phyloP scores from a whole-genome alignment of 2,329 filamentous ascomycete species.

The Penicillium oxalicum region DNA sequence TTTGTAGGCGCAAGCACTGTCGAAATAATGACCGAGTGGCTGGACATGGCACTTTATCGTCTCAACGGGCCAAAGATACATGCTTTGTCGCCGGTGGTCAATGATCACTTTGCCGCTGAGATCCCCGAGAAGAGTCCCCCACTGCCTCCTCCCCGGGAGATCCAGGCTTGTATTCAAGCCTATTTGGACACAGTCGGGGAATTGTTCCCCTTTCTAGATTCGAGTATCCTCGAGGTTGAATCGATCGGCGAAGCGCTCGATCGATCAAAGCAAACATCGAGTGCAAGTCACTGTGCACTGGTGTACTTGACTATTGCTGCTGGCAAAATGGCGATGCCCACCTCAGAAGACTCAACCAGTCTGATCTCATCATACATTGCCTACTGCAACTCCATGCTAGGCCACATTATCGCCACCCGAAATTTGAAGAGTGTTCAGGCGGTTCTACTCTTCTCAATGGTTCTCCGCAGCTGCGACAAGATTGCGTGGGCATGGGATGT shows the following conservation, averaged over 20 bases:
- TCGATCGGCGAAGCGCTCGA: not conserved
- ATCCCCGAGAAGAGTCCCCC: not conserved
- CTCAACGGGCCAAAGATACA: slow-evolving; percentile 1
- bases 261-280: not conserved
- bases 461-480: slow-evolving; percentile 9
- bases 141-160: not conserved
- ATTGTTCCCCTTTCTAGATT: slow-evolving; percentile 5
- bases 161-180: not conserved
- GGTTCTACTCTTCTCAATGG: slow-evolving; percentile 6
- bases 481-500: slow-evolving; percentile 11
- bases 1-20: slow-evolving; percentile 7
- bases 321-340: not conserved
- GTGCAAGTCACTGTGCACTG: not conserved
- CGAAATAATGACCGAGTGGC: slow-evolving; percentile 10
- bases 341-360: not conserved
- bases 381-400: slow-evolving; percentile 9
- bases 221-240: not conserved
- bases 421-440: slow-evolving; percentile 3
- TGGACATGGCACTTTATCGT: slow-evolving; percentile 10
- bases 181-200: slow-evolving; percentile 4
- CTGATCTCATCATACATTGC: slow-evolving; percentile 4
- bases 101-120: slow-evolving; percentile 1
- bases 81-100: slow-evolving; percentile 5
- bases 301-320: slow-evolving; percentile 2
- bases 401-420: slow-evolving; percentile 4